Evolutionary conservation across 805 yeast species (phyloP).

Genomic region (Wickerhamomyces pijperi): DNA sequence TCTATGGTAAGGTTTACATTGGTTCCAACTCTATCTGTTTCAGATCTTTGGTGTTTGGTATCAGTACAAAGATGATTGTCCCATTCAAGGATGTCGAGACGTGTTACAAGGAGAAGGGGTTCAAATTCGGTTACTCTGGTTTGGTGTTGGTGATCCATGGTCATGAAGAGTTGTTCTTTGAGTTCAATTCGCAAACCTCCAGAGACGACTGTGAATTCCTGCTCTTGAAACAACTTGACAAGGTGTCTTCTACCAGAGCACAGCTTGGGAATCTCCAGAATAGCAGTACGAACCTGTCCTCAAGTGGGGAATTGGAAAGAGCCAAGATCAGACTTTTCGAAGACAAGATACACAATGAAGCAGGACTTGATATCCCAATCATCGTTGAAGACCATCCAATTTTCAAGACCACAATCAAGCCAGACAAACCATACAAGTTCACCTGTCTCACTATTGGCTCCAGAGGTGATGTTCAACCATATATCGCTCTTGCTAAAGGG

Average conservation of each 20-base stretch:
- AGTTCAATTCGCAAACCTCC: slow-evolving; percentile 50
- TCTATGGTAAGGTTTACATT: slow-evolving; percentile 74
- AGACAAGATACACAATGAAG: slow-evolving; percentile 45
- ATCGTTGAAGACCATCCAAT: slow-evolving; percentile 57
- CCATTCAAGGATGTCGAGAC: slow-evolving; percentile 68
- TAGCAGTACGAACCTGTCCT: slow-evolving; percentile 7
- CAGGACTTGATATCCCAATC: slow-evolving; percentile 59
- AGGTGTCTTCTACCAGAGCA: too few species aligned
- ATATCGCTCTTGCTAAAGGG: slow-evolving; percentile 80
- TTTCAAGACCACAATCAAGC: slow-evolving; percentile 36
- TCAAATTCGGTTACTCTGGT: slow-evolving; percentile 60
- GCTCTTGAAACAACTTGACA: slow-evolving; percentile 39
- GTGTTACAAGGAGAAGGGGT: slow-evolving; percentile 56
- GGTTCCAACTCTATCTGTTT: slow-evolving; percentile 66
- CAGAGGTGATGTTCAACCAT: slow-evolving; percentile 95
- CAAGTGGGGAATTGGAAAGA: slow-evolving; percentile 26
- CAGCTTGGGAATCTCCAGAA: too few species aligned
- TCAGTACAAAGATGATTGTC: slow-evolving; percentile 68
- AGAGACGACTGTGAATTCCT: slow-evolving; percentile 65
- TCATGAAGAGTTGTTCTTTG: slow-evolving; percentile 67
- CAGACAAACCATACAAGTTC: slow-evolving; percentile 44
- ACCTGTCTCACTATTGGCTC: slow-evolving; percentile 85
- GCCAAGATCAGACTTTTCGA: slow-evolving; percentile 61
- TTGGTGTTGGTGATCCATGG: slow-evolving; percentile 61
- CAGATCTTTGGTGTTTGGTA: slow-evolving; percentile 68